A percentile compares a stretch with the other conserved stretches of the same genome.
Evolutionary conservation across 2,329 filamentous ascomycete species (phyloP).

Genomic region (Colletotrichum sp.): DNA sequence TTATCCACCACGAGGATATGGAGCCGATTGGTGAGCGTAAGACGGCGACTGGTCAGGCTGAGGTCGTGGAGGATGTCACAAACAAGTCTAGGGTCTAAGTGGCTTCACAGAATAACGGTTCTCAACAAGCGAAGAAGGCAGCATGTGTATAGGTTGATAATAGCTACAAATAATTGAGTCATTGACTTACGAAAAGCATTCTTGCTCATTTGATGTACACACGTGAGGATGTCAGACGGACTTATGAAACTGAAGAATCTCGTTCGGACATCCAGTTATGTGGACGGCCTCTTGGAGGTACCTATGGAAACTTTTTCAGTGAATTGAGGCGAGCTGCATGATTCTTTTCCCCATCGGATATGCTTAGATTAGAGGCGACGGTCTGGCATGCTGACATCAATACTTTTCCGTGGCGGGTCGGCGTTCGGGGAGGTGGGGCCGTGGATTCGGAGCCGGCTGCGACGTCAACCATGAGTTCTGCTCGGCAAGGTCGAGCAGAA

Average conservation of each 20-base stretch:
- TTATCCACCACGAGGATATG: conserved; percentile 25
- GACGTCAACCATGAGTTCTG: neutral
- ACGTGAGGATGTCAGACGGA: neutral
- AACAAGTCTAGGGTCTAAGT: conserved; percentile 12
- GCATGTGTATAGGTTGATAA: neutral
- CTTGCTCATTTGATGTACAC: neutral
- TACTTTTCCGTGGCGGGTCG: neutral
- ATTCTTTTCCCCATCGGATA: neutral
- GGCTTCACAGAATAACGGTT: neutral
- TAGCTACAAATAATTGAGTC: neutral
- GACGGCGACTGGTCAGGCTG: neutral
- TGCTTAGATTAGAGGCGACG: neutral
- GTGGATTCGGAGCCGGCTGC: neutral
- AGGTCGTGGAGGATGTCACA: conserved; percentile 1
- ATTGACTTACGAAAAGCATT: neutral
- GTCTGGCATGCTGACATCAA: neutral
- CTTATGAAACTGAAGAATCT: neutral
- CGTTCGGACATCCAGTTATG: neutral
- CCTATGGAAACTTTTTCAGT: neutral
- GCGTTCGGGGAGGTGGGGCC: neutral
- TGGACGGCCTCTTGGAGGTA: neutral
- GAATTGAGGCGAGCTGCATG: neutral
- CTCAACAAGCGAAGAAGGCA: neutral
- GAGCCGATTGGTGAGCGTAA: conserved; percentile 1
- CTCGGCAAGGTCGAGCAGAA: neutral